Percentiles rank a stretch among this genome's conserved stretches.
Conservation (phyloP, 345 rosid genomes). For the Erodium maritimum region DNA sequence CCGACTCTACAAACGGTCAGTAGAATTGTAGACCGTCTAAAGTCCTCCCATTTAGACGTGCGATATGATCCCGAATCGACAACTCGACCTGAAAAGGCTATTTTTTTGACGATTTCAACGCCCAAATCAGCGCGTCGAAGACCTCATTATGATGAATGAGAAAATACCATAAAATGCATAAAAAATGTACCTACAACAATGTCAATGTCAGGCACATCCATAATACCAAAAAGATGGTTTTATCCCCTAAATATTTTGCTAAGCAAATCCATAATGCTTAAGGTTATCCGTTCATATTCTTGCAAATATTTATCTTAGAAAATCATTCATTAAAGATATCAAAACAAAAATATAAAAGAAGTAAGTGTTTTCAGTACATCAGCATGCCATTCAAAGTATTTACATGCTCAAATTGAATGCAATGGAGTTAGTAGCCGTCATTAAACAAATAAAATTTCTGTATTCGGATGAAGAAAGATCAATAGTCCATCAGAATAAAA, state of each 20-base stretch:
- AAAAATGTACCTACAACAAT: not conserved
- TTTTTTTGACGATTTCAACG: no score
- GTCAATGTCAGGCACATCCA: not conserved
- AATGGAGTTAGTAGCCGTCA: not conserved
- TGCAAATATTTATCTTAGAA: slow-evolving; percentile 27
- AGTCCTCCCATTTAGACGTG: no score
- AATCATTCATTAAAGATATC: not conserved
- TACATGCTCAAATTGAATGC: not conserved
- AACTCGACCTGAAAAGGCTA: no score
- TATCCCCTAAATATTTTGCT: slow-evolving; percentile 73
- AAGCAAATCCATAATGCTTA: slow-evolving; percentile 66
- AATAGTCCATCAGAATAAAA: not conserved
- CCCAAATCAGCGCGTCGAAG: no score
- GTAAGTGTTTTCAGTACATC: not conserved
- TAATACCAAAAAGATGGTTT: slow-evolving; percentile 18
- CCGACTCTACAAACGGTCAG: no score
- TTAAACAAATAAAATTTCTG: not conserved
- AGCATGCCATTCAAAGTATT: not conserved
- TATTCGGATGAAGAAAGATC: no score
- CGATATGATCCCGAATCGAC: no score
- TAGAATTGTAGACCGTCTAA: no score
- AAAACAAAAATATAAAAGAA: not conserved
- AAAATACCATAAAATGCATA: not conserved
- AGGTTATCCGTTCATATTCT: slow-evolving; percentile 37
- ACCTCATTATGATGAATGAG: slow-evolving; percentile 5